Base-by-base conservation (phyloP, 805 yeast genomes). In the Ogataea paradorogensis region DNA sequence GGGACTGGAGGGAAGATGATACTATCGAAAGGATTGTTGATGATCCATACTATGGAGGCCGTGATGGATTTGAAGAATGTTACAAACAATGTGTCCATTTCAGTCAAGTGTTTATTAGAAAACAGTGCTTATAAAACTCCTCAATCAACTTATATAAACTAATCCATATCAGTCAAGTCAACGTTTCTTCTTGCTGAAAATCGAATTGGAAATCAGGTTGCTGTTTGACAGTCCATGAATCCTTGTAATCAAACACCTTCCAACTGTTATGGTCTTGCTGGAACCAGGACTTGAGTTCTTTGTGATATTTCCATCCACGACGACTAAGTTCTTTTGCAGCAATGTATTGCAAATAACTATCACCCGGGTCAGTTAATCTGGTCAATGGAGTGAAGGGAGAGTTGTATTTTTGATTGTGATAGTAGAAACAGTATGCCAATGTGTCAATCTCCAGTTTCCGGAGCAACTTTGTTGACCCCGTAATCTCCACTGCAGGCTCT, bases 31-130 rank as follows among this genome's bases (percentile, higher is more conserved):
- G 62, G 25, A 76, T 85, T 24, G 90, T 90, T 5, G 85, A 78
- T 39, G 98, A 90, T 60, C 98, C 98, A 1, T 90, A 91, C 61
- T 91, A 90, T 56, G 97, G 97, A 5, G 96, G 95, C 0, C 66
- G 65, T 15, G 73, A 77, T 48, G 96, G 96, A 2, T 90, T 90
- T 58, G 93, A 87, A 60, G 71, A 67, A 41, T 87, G 85, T 61
- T 90, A 80, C 58, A 58, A 73, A 40, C 98, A 90, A 57, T 71
- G 89, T 35, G 56, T 66, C 9, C 89, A 84, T 51, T 91, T 91
- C 58, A 77, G 86, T 42, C 76, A 82, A 48, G 80, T 78, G 45
- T 84, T 90, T 48, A 54, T 90, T 37, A 67, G 72, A 46, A 67
- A 56, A 35, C 87, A 80, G 45, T 40, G 56, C 26, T 30, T 29